phyloP scores from a whole-genome alignment of 495 filamentous ascomycete species.

The Penicillium pancosmium region DNA sequence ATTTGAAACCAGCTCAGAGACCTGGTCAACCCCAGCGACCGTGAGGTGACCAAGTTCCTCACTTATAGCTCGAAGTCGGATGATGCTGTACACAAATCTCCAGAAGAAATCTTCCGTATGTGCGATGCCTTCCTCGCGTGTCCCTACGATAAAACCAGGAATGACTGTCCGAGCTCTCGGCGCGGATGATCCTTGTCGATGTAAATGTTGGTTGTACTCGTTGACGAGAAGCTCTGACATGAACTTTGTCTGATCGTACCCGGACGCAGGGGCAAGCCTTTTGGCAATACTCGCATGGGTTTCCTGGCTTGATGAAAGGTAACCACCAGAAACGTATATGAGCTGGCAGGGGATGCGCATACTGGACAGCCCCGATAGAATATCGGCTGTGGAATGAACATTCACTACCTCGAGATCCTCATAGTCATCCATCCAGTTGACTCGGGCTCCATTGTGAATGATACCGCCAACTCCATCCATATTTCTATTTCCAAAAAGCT shows the following conservation, averaged over 20 bases:
- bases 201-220: constrained; percentile 8
- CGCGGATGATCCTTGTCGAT: not conserved
- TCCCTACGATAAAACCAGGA: constrained; percentile 33
- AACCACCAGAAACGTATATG: constrained; percentile 32
- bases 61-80: constrained; percentile 6
- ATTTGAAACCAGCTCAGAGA: constrained; percentile 1
- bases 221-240: constrained; percentile 15
- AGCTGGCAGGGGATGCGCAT: constrained; percentile 12
- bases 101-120: constrained; percentile 30
- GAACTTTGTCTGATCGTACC: constrained; percentile 37
- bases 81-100: constrained; percentile 22
- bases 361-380: constrained; percentile 17
- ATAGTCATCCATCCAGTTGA: constrained; percentile 30
- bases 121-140: constrained; percentile 20
- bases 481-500: constrained; percentile 12
- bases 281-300: constrained; percentile 11
- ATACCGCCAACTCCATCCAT: constrained; percentile 18
- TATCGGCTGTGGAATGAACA: constrained; percentile 26
- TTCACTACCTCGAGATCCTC: constrained; percentile 26
- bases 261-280: constrained; percentile 18
- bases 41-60: constrained; percentile 5
- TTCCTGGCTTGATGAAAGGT: constrained; percentile 14
- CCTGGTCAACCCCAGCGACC: constrained; percentile 17
- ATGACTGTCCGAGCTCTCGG: constrained; percentile 22
- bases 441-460: constrained; percentile 38